Base-by-base conservation (phyloP, 768 basidiomycete species). In the Macrolepiota albuminosa region DNA sequence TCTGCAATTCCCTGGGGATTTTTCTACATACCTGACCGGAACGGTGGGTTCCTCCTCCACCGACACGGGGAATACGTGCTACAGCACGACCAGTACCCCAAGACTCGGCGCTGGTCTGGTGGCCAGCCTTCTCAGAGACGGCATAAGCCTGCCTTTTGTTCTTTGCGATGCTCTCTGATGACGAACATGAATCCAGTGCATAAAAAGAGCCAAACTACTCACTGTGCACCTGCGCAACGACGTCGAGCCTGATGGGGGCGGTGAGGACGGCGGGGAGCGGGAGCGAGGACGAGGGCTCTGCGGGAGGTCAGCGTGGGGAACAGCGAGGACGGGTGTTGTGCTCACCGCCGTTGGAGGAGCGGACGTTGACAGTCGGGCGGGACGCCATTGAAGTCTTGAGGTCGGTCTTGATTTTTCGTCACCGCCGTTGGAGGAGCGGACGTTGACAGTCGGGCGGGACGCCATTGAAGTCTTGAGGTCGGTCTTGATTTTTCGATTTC, bases 61-160 rank as follows among this genome's bases (percentile, higher is more conserved):
- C 93, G 64, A 99, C 96, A 91, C 97, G 96, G 76, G 97, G 97
- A 73, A 99, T 98, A 95, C 97, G 97, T 31, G 96, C 96, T 65
- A 99, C 97, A 67, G 97, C 97, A 78, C 97, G 95, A 88, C 97
- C 97, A 66, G 97, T 99, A 78, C 97, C 97, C 97, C 97, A 99
- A 39, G 96, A 98, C 78, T 98, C 96, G 64, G 97, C 96, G 63
- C 88, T 91, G 67, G 97, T 98, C 79, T 99, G 96, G 83, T 98
- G 94, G 68, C 97, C 97, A 61, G 97, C 97, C 80, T 98, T 97
- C 78, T 91, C 89, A 76, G 87, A 91, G 72, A 98, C 97, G 68
- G 95, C 81, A 78, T 98, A 98, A 31, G 96, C 87, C 81, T 98
- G 96, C 70, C 95, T 87, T 78, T 84, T 91, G 87, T 98, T 97